These are phyloP conservation scores for Aspergillus cristatus DNA, from an alignment of 495 filamentous ascomycete genomes.

Conservation along the genomic window DNA sequence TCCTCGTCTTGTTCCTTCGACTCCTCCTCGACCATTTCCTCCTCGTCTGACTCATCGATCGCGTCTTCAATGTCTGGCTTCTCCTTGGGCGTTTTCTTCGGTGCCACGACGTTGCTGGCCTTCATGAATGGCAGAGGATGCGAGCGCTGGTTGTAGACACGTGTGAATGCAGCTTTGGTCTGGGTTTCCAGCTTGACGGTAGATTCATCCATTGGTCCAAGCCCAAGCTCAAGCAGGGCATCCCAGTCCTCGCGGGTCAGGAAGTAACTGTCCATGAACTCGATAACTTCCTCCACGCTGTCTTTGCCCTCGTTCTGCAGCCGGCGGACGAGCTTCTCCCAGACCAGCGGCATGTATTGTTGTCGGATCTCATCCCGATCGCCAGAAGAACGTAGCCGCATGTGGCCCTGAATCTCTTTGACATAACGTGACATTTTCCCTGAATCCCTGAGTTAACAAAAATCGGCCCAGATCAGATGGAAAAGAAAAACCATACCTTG, in stretches of 20 bases:
- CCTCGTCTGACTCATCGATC: slow-evolving; percentile 82
- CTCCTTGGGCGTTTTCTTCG: slow-evolving; percentile 59
- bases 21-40: slow-evolving; percentile 50
- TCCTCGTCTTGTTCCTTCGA: slow-evolving; percentile 54
- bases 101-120: slow-evolving; percentile 64
- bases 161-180: slow-evolving; percentile 82
- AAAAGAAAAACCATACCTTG: slow-evolving; percentile 41
- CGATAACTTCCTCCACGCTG: slow-evolving; percentile 61
- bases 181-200: slow-evolving; percentile 69
- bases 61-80: slow-evolving; percentile 94
- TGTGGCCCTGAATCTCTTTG: slow-evolving; percentile 94
- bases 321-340: slow-evolving; percentile 65
- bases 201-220: slow-evolving; percentile 72
- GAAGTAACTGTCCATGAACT: slow-evolving; percentile 95
- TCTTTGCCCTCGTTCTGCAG: slow-evolving; percentile 68
- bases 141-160: slow-evolving; percentile 74
- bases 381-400: slow-evolving; percentile 85
- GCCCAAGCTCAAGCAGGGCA: slow-evolving; percentile 78
- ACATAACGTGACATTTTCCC: slow-evolving; percentile 74
- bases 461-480: background rate
- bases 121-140: slow-evolving; percentile 97
- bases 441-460: slow-evolving; percentile 18
- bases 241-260: slow-evolving; percentile 95
- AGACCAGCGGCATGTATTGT: slow-evolving; percentile 86
- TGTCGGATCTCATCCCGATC: slow-evolving; percentile 91